Base-by-base conservation (phyloP, 768 basidiomycete genomes). In the Tulasnella sp. region DNA sequence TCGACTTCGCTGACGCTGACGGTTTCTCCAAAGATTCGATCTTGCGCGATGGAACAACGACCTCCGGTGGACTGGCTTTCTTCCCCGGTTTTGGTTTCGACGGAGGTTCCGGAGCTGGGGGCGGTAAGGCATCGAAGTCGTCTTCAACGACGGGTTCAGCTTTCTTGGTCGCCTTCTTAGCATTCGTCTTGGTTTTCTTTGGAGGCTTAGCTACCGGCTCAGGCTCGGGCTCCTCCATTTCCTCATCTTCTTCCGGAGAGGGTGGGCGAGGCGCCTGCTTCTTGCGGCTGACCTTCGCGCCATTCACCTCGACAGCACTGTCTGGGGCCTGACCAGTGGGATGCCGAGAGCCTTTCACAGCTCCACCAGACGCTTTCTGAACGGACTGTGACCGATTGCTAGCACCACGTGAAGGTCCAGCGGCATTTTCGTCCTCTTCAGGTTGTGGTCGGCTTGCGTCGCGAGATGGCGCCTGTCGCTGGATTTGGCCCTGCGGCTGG, bases 231-330 rank as follows among this genome's bases (percentile, higher is more conserved):
- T 69, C 67, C 38, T 36, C 38, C 14, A 36, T 14, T 36, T 69
- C 67, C 67, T 36, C 67, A 36, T 69, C 67, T 34, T 36, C 34
- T 22, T 69, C 67, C 17, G 67, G 67, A 36, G 67, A 25, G 8
- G 67, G 67, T 36, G 67, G 67, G 1, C 67, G 22, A 15, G 38
- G 34, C 19, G 67, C 38, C 67, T 69, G 31, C 22, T 73, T 73
- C 45, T 73, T 73, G 25, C 72, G 72, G 17, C 31, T 54, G 72
- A 73, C 72, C 29, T 73, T 73, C 22, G 52, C 22, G 3, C 42
- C 72, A 54, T 39, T 37, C 12, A 17, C 52, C 29, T 72, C 71
- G 6, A 6, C 52, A 36, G 72, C 25, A 49, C n/a, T 29, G 6
- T 49, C 40, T 52, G 22, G 17, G 17, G 54, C 45, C 49, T 72